Evolutionary conservation across 768 basidiomycete species (phyloP).

Genomic region (Amanita rubescens): DNA sequence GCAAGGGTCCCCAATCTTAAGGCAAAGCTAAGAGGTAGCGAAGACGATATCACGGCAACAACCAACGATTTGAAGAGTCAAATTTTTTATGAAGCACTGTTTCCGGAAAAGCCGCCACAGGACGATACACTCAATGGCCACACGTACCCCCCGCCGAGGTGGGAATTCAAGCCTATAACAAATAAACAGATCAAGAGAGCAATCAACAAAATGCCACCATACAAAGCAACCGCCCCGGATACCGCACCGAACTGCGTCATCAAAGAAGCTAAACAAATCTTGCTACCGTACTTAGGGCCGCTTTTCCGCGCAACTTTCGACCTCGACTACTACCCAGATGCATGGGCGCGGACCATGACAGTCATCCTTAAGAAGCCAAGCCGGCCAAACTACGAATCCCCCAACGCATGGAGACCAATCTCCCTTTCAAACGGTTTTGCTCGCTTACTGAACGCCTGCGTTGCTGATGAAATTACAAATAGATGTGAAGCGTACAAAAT

Average conservation of each 20-base stretch:
- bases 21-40: no score
- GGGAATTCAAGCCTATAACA: not conserved
- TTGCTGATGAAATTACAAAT: not conserved
- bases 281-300: not conserved
- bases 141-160: not conserved
- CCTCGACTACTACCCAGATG: not conserved
- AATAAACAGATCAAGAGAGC: not conserved
- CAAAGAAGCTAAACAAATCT: not conserved
- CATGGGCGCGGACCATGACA: not conserved
- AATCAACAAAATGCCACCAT: not conserved
- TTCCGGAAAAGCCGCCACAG: not conserved
- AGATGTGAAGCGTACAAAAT: not conserved
- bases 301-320: not conserved
- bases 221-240: not conserved
- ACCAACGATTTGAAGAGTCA: no score
- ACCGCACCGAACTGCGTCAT: not conserved
- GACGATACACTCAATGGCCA: no score
- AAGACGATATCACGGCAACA: no score
- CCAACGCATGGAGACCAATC: conserved; percentile 8
- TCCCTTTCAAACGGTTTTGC: conserved; percentile 1
- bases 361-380: conserved; percentile 4
- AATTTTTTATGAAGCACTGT: not conserved
- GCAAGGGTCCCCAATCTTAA: not conserved
- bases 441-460: not conserved
- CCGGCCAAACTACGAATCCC: not conserved